phyloP scores from a whole-genome alignment of 2,329 filamentous ascomycete genomes.

The Aplosporella prunicola region DNA sequence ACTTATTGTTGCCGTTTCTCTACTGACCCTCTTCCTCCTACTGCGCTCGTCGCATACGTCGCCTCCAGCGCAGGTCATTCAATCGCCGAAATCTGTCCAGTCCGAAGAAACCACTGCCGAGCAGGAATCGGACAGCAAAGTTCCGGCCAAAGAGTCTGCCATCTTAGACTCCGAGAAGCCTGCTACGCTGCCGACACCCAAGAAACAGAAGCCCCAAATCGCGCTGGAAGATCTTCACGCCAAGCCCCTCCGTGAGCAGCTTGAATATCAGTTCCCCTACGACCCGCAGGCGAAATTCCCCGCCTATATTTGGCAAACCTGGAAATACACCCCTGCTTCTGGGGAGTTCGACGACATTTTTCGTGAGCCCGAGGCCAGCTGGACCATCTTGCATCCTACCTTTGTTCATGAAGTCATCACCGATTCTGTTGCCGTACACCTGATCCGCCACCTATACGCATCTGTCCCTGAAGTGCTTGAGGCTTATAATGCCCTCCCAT shows the following conservation, averaged over 20 bases:
- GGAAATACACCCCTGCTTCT: slow-evolving; percentile 77
- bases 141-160: background rate
- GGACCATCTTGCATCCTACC: slow-evolving; percentile 75
- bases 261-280: slow-evolving; percentile 91
- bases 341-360: slow-evolving; percentile 65
- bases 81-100: slow-evolving; percentile 20
- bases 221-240: slow-evolving; percentile 59
- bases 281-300: slow-evolving; percentile 82
- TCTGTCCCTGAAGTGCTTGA: slow-evolving; percentile 45
- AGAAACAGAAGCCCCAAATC: slow-evolving; percentile 47
- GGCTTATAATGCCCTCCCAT: slow-evolving; percentile 40
- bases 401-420: slow-evolving; percentile 97
- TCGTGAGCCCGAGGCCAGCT: slow-evolving; percentile 76
- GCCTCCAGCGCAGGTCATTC: too few species aligned
- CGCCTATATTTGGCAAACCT: slow-evolving; percentile 98
- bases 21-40: slow-evolving; percentile 61
- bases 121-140: background rate
- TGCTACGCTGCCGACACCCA: slow-evolving; percentile 20
- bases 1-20: slow-evolving; percentile 58
- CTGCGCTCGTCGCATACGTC: slow-evolving; percentile 50
- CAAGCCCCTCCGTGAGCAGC: slow-evolving; percentile 66
- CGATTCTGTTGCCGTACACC: slow-evolving; percentile 72
- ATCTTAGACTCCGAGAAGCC: slow-evolving; percentile 12
- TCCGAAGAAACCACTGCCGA: slow-evolving; percentile 8
- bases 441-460: slow-evolving; percentile 80